These are phyloP conservation scores for Lactarius indigo DNA, from an alignment of 768 basidiomycete species.

Conservation along the genomic window DNA sequence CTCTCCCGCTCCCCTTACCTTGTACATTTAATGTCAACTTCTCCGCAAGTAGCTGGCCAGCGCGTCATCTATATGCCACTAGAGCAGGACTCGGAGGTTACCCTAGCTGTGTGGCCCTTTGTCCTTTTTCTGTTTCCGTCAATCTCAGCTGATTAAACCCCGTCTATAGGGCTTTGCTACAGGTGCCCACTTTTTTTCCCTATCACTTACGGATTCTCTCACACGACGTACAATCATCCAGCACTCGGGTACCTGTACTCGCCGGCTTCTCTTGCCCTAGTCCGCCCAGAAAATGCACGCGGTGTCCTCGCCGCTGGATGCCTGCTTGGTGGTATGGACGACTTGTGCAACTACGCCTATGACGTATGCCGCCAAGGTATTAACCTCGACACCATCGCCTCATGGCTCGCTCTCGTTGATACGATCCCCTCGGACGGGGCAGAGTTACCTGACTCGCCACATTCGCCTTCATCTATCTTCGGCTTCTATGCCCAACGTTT, in stretches of 20 bases:
- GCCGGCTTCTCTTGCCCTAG: slow-evolving; percentile 59
- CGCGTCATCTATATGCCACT: slow-evolving; percentile 71
- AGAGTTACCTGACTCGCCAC: slow-evolving; percentile 41
- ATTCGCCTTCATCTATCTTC: slow-evolving; percentile 55
- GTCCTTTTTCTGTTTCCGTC: background rate
- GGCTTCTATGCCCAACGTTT: slow-evolving; percentile 74
- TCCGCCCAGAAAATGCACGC: slow-evolving; percentile 77
- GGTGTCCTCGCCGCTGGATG: slow-evolving; percentile 82
- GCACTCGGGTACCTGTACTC: slow-evolving; percentile 83
- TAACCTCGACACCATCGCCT: slow-evolving; percentile 64
- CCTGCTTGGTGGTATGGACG: slow-evolving; percentile 83
- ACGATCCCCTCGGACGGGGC: slow-evolving; percentile 50
- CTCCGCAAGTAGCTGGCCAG: slow-evolving; percentile 61
- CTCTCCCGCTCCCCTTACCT: slow-evolving; percentile 85
- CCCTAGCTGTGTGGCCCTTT: slow-evolving; percentile 63
- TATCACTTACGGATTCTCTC: slow-evolving; percentile 4
- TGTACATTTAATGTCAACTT: slow-evolving; percentile 83
- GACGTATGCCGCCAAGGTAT: slow-evolving; percentile 73
- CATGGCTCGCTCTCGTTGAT: slow-evolving; percentile 78
- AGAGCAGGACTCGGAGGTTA: slow-evolving; percentile 77
- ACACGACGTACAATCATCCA: slow-evolving; percentile 32
- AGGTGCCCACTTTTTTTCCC: background rate
- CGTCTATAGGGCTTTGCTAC: slow-evolving; percentile 9
- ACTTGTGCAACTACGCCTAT: slow-evolving; percentile 77
- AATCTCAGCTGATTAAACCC: background rate